Base-by-base conservation (phyloP, 306 rosid species). In the Prinsepia uniflora region DNA sequence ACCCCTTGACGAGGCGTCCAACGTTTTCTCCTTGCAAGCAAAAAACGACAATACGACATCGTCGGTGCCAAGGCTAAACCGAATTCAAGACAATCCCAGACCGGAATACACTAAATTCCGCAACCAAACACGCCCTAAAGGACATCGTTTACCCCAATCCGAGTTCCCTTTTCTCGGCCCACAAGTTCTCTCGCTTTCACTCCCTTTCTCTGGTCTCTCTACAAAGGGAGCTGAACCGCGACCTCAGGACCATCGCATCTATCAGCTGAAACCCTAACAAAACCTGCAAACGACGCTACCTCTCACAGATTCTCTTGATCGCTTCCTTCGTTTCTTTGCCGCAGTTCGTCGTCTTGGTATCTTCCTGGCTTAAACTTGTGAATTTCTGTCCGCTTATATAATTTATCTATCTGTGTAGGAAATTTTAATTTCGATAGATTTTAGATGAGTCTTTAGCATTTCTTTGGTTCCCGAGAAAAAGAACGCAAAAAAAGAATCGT, bases 241-340 rank as follows among this genome's bases (percentile, higher is more conserved):
- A 69, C 57, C 70, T 52, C 42, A 61, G 69, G 48, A 39, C 53
- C 75, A 76, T 46, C 70, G 71, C 63, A 50, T 68, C 75, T 68
- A 74, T 45, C 43, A 58, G 50, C 67, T 64, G 57, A 71, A 77
- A 70, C 81, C 81, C 72, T 71, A 76, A 62, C 57, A 47, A 68
- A 61, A 59, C 54, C 69, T 48, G 49, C 49, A 24, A 53, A 4
- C 61, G 9, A 72, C 76, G 68, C 76, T 22, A 48, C 48, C 50
- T 62, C 47, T n/a, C 36, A 3, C 5, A 41, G 30, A 65, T 45
- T 22, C 36, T 64, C 22, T 6, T 57, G 42, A 42, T 67, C 62
- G 45, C 68, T 8, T 11, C 79, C 73, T 56, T 36, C 17, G 69
- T 54, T 55, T 50, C 66, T 63, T 47, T 39, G 67, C 56, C 76